phyloP scores from a whole-genome alignment of 345 rosid species.

The Arabidopsis arenosa region DNA sequence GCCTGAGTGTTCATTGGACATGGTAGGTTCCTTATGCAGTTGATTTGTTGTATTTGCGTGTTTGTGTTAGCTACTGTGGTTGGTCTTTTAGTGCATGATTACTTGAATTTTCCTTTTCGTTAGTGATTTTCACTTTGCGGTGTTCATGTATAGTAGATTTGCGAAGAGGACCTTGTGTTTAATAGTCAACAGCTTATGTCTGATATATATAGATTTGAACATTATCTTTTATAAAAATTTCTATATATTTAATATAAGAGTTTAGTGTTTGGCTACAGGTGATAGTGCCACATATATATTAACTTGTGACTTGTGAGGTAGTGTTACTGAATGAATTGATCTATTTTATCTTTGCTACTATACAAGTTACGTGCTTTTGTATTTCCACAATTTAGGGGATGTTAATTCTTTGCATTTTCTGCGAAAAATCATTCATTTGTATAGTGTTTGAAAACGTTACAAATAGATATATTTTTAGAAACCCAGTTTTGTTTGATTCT shows the following conservation, averaged over 20 bases:
- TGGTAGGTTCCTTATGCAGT: constrained; percentile 56
- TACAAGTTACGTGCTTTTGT: too few relatives aligned
- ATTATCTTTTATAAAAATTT: too few relatives aligned
- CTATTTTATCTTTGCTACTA: constrained; percentile 3
- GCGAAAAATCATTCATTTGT: too few relatives aligned
- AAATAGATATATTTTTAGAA: neutral
- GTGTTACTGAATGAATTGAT: neutral
- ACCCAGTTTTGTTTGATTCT: constrained; percentile 22
- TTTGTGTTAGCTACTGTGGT: constrained; percentile 20
- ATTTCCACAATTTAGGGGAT: too few relatives aligned
- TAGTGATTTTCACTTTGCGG: neutral
- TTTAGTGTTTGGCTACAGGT: neutral
- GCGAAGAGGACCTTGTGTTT: neutral
- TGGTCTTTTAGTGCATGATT: constrained; percentile 4
- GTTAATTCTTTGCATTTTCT: too few relatives aligned
- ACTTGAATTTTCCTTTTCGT: neutral
- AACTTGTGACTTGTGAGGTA: neutral
- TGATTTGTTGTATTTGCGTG: neutral
- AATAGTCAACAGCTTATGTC: constrained; percentile 11
- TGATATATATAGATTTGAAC: constrained; percentile 1
- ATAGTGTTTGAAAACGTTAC: constrained; percentile 1
- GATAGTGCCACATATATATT: neutral
- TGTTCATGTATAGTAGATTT: constrained; percentile 25
- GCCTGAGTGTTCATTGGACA: constrained; percentile 80
- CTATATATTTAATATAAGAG: too few relatives aligned